Evolutionary conservation across 2,329 filamentous ascomycete species (phyloP), one percentile per base, ranked within the genome.

Genomic region (Arthroderma uncinatum): DNA sequence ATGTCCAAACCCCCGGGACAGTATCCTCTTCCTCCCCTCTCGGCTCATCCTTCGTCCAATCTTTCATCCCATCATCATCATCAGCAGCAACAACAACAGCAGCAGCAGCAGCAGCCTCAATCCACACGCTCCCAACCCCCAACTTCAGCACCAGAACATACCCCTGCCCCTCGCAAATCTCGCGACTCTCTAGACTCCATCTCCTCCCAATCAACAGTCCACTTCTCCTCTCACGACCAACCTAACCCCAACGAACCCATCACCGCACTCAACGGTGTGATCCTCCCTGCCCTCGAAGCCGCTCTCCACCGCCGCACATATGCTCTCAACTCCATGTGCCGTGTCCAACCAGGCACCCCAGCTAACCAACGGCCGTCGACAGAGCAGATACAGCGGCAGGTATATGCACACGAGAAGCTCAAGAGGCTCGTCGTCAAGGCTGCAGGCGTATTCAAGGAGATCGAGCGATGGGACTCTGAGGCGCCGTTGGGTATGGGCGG

Each of bases 401-500:
- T 88, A 67, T 81, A 89, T 52, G 84, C 86, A 0, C 91, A 97
- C 66, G 90, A 95, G 59, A 86, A 87, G 70, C 79, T 97, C 42
- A 81, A 86, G 62, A 83, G 84, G 66, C 77, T 95, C 28, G 89
- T 95, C 10, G 85, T 85, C 62, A 94, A 95, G 68, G 79, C 94
- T 30, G 86, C 85, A 1, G 83, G 87, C 59, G 79, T 92, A 23
- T 95, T 95, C 71, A 86, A 85, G 67, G 90, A 95, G 69, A 89
- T 98, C 66, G 92, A 98, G 70, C 81, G 86, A 61, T 87, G 85
- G 72, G 93, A 98, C 71, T 86, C 86, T 69, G 82, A 84, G 44
- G 87, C 89, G 64, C 89, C 90, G 4, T 89, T 97, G 9, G 89
- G 90, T 0, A 96, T 97, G 92, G 92, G 90, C 0, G 85, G 89